Evolutionary conservation across 805 yeast species (phyloP), one percentile per base, ranked within the genome.

Genomic region (Wickerhamiella domercqiae): DNA sequence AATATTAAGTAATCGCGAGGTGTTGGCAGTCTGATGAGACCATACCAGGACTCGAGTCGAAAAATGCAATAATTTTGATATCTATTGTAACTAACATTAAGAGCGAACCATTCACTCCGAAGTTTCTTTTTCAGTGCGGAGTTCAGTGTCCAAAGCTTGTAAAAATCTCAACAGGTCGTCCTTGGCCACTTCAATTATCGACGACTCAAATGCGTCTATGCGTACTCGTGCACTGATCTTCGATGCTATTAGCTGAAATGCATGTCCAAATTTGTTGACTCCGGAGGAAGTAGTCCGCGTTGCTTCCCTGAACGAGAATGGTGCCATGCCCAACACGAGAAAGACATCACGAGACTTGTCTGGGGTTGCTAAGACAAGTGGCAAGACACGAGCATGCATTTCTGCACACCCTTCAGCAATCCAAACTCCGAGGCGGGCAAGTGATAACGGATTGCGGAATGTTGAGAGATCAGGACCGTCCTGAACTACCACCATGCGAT

Each of bases 131-230:
- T 35, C 14, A 3, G 32, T 9, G 7, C 35, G 34, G 32, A 36
- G 13, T 22, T 41, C 35, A 35, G 78, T 55, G 7, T 94, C 81
- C 43, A 87, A 61, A 41, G 73, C 72, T 54, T 90, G 97, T 43
- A 90, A 59, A 52, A 90, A 90, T 35, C 94, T 81, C 3, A 83
- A 66, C 44, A 90, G 62, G 54, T 90, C 98, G 35, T 86, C 94
- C 51, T 75, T 78, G 42, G 82, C 62, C 31, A 90, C 75, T 59
- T 90, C 96, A 32, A 90, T 83, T 17, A 90, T 81, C 3, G 96
- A 75, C 45, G 93, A 80, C 54, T 90, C 97, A 59, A 90, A 90
- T 51, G 94, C 83, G 55, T 90, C 97, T 44, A 90, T 79, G 50
- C 87, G 69, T 15, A 84, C 84, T 48, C 79, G 75, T 2, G 96